Evolutionary conservation across 179 eudicot species (phyloP), one percentile per base, ranked within the genome.

Genomic region (Kewa caespitosa): DNA sequence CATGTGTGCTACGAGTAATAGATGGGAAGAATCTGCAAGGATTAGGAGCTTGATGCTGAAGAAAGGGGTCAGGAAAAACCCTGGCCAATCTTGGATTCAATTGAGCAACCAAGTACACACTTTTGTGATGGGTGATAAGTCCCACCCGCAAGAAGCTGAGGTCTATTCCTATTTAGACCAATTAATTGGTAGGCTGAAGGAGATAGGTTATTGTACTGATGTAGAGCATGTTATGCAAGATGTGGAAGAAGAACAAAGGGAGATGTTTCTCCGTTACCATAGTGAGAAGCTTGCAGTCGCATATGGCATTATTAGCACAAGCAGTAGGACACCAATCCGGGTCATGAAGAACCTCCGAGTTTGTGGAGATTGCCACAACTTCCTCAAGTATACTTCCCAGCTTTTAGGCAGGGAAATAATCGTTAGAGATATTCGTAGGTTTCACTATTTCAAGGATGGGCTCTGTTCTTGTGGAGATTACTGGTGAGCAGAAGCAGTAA

Each of bases 1-100:
- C 82, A 84, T 89, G 69, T 89, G 79, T 68, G 92, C 93, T 20
- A 81, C 88, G 32, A 76, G 82, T 73, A 28, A 79, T 59, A 81
- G 75, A 77, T 94, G 97, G 97, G 92, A 89, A 33, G 98, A 92
- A 77, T 90, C 88, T 64, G 92, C 96, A 69, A 75, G 70, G 50
- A 23, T 85, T 62, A 85, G 97, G 88, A 76, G 78, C 73, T 78
- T 82, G 76, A 92, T 94, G 98, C 85, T 81, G 85, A 82, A 76
- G 68, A 89, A 82, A 81, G 87, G 92, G 54, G 79, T 90, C 41
- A 77, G 55, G 72, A 92, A 94, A 76, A 78, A 72, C 65, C 94
- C 96, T 6, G 97, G 92, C 36, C 92, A 87, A 79, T 90, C 98
- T 68, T 90, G 97, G 94, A 84, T 87, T 69, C 81, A 81, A 67